Evolutionary conservation across 768 basidiomycete species (phyloP), one percentile per base, ranked within the genome.

Genomic region (Boletellus ananiceps): DNA sequence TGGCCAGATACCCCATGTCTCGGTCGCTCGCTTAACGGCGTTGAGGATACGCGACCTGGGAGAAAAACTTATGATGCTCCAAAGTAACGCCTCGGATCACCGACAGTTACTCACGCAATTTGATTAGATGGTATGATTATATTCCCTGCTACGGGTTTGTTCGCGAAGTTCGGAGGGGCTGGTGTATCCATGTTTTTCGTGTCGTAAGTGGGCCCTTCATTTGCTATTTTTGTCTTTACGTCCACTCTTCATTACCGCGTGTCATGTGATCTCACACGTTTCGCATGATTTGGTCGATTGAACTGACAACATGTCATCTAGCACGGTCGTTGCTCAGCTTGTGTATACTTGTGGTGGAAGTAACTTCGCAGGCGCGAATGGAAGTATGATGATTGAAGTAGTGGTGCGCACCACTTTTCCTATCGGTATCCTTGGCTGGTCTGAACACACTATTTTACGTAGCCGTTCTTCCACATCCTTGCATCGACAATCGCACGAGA

Each of bases 371-470:
- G 90, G 89, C 43, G 92, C 86, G 2, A 93, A 92, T 68, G 91
- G 89, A 6, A 92, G 88, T 55, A 93, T 94, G 93, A 96, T 97
- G 93, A 97, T 99, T 53, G 95, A 98, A 69, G 91, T 94, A 11
- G 93, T 97, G 57, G 88, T 92, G 64, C 38, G 85, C 78, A 43
- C 44, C 44, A 33, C 36, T 23, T 43, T 47, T 49, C 41, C 16
- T 8, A 33, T 25, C 14, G 31, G 25, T 36, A 39, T 19, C 19
- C 8, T n/a, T 13, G 15, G n/a, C 13, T 5, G 18, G 6, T 11
- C 13, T 25, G 29, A 38, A 34, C 60, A 51, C 9, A 40, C 19
- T 2, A 0, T 8, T 8, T 19, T 18, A 31, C 46, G 16, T 55
- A 92, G 88, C 94, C 95, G 2, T 97, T 99, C 69, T 96, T 94